Evolutionary conservation across 495 filamentous ascomycete genomes (phyloP), one percentile per base, ranked within the genome.

Genomic region (Tuber magnatum): DNA sequence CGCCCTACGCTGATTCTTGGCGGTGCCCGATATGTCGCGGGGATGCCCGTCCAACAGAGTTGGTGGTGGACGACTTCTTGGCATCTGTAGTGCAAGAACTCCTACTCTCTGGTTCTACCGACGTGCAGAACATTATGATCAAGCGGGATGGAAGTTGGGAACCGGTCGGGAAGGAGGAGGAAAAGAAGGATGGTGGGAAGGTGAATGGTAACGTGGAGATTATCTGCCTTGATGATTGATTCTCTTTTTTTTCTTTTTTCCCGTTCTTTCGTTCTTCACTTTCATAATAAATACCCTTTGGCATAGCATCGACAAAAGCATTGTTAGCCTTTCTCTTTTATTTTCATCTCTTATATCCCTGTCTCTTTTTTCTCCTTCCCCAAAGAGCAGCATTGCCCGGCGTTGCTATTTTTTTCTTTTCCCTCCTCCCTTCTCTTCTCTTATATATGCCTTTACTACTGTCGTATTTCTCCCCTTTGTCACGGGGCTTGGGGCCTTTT

Each of bases 1-100:
- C 81, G 38, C 81, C 81, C 28, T 78, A 76, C 35, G 74, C 81
- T 18, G 81, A 82, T 48, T 73, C 81, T 14, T 82, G 80, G 77
- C 80, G 75, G 61, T 82, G 81, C 68, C 81, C 81, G 32, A 72
- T 78, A 73, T 82, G 81, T 71, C 72, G 74, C 48, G 78, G 77
- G 61, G 81, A 82, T 78, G 81, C 80, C 71, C 75, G 80, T 68
- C 81, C 81, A n/a, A 71, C 51, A 16, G 80, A 82, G 74, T 73
- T 82, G 35, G 70, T 82, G 1, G 56, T 82, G 39, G 81, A 82
- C 61, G 80, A 78, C 39, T 82, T 80, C 43, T 69, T 82, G 32
- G 35, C 40, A 32, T 75, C 73, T 2, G 75, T 82, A 24, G 51
- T 82, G 69, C 72, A 74, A 22, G 69, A 42, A 32, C 40, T 82